Evolutionary conservation across 140 eudicot species (phyloP), one percentile per base, ranked within the genome.

Genomic region (Stevia rebaudiana): DNA sequence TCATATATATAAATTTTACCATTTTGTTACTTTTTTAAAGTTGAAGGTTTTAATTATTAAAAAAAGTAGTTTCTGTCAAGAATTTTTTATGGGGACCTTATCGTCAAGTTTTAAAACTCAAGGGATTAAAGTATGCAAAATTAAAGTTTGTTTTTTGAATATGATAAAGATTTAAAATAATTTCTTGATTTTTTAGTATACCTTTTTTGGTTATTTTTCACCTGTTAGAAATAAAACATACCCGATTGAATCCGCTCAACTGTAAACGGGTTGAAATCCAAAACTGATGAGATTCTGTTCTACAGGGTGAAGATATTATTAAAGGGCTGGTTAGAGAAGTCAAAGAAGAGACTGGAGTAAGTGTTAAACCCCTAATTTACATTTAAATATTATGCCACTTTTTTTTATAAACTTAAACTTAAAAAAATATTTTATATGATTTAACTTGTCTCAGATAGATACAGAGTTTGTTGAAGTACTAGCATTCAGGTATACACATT

Each of bases 291-390:
- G 61, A 36, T 65, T 48, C 42, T 25, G n/a, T 66, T 76, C 16
- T 54, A 42, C 81, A 89, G 97, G 97, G 94, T 9, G 97, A 86
- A 80, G 92, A 89, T 61, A 83, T 89, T 11, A 42, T 60, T 51
- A 64, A 2, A 4, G 97, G 85, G 44, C 83, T 84, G 35, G 72
- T 31, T 39, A 77, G 97, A 81, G 97, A 89, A 76, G 95, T 89
- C 12, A 86, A 89, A 79, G 97, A 89, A 78, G 97, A 89, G 73
- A 89, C 97, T 28, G 95, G 95, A 77, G 97, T 89, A 81, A 74
- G 95, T 77, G 50, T 48, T 62, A 28, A 15, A 17, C 63, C 15
- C 57, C 57, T 65, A 17, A 25, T 49, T 11, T 31, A 15, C 47
- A 25, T 25, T 3, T 39, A 17, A 41, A 44, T 28, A 10, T 18